phyloP scores from a whole-genome alignment of 306 rosid species.

The Rubus idaeus region DNA sequence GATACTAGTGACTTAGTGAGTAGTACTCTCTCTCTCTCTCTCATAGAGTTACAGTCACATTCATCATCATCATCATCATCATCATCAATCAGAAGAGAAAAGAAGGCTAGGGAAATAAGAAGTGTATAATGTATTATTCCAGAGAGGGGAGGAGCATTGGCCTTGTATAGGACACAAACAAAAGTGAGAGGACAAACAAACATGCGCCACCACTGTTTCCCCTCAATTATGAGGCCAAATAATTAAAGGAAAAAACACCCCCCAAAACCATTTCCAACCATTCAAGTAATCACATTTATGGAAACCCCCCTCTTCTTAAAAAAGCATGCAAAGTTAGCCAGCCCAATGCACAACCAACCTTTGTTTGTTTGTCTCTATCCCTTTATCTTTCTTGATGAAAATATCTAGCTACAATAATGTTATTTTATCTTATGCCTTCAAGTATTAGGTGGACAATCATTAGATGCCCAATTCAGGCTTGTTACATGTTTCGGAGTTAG shows the following conservation, averaged over 20 bases:
- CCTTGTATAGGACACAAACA: background rate
- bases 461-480: background rate
- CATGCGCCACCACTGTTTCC: slow-evolving; percentile 16
- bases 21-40: no score
- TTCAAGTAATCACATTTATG: slow-evolving; percentile 43
- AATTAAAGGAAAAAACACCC: background rate
- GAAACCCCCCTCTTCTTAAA: slow-evolving; percentile 35
- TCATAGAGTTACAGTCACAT: no score
- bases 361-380: background rate
- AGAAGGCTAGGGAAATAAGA: no score
- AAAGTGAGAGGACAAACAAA: slow-evolving; percentile 5
- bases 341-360: slow-evolving; percentile 23
- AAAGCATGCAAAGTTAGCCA: slow-evolving; percentile 18
- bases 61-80: no score
- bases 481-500: background rate
- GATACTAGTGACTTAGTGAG: no score
- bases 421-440: background rate
- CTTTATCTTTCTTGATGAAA: slow-evolving; percentile 26
- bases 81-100: no score
- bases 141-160: no score
- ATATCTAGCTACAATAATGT: background rate
- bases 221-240: background rate
- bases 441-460: background rate
- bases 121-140: no score
- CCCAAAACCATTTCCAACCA: slow-evolving; percentile 37